Evolutionary conservation across 768 basidiomycete genomes (phyloP).

Genomic region (Termitomyces titanicus): DNA sequence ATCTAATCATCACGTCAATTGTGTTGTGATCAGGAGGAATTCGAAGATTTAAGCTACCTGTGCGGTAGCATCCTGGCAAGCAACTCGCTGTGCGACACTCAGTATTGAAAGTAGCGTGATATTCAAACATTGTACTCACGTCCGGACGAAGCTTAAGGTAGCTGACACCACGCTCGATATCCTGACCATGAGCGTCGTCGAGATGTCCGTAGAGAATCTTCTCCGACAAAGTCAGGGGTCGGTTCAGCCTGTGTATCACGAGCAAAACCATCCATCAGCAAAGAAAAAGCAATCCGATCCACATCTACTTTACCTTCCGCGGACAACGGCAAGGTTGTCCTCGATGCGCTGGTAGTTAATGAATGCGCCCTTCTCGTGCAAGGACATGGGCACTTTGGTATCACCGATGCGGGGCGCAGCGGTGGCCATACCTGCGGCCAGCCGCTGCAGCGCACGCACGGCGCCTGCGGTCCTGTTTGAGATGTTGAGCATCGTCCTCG

Average conservation of each 20-base stretch:
- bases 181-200: slow-evolving; percentile 89
- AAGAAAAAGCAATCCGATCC: background rate
- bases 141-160: slow-evolving; percentile 98
- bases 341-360: slow-evolving; percentile 98
- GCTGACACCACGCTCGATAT: slow-evolving; percentile 86
- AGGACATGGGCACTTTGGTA: slow-evolving; percentile 86
- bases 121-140: slow-evolving; percentile 46
- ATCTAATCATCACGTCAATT: slow-evolving; percentile 59
- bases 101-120: slow-evolving; percentile 5
- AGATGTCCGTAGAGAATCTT: slow-evolving; percentile 98
- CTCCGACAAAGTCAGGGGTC: slow-evolving; percentile 91
- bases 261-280: slow-evolving; percentile 2
- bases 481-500: slow-evolving; percentile 60
- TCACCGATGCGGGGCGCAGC: slow-evolving; percentile 78
- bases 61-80: slow-evolving; percentile 89
- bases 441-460: slow-evolving; percentile 47
- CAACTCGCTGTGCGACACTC: slow-evolving; percentile 59
- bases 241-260: slow-evolving; percentile 63
- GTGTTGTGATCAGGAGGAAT: slow-evolving; percentile 10
- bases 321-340: slow-evolving; percentile 89
- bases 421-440: slow-evolving; percentile 77
- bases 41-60: slow-evolving; percentile 54
- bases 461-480: slow-evolving; percentile 51
- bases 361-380: slow-evolving; percentile 76
- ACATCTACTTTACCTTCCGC: slow-evolving; percentile 57